phyloP scores from a whole-genome alignment of 805 yeast species.

The Hanseniaspora nectarophila region DNA sequence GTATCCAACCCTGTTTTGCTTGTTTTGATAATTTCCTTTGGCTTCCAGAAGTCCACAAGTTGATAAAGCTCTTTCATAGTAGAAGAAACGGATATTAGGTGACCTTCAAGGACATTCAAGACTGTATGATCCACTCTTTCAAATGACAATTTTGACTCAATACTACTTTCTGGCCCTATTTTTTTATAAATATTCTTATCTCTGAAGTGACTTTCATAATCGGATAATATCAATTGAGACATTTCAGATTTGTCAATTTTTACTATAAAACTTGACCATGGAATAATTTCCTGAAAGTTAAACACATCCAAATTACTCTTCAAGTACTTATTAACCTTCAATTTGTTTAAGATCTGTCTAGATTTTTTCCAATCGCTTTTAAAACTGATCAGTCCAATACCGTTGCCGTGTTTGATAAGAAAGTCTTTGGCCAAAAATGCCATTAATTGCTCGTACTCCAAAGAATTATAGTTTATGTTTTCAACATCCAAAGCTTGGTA shows the following conservation, averaged over 20 bases:
- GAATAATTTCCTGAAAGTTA: conserved; percentile 25
- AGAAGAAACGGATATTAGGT: conserved; percentile 35
- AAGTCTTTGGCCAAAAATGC: conserved; percentile 23
- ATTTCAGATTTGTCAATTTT: not conserved
- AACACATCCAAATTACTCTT: conserved; percentile 41
- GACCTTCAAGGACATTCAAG: not conserved
- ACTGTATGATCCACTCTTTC: conserved; percentile 7
- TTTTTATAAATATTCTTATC: not conserved
- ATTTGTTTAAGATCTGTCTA: conserved; percentile 32
- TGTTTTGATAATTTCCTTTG: conserved; percentile 58
- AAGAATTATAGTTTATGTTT: conserved; percentile 21
- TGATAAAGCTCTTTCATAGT: conserved; percentile 54
- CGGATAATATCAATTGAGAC: not conserved
- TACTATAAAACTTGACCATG: not conserved
- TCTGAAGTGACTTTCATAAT: not conserved
- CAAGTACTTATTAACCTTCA: conserved; percentile 34
- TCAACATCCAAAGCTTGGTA: not conserved
- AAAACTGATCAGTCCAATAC: conserved; percentile 67
- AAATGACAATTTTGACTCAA: not conserved
- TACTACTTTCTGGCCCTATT: not conserved
- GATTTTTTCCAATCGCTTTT: conserved; percentile 37
- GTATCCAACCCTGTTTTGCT: conserved; percentile 79
- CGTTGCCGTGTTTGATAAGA: conserved; percentile 55
- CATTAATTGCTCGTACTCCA: conserved; percentile 31
- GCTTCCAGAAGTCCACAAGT: conserved; percentile 49